Evolutionary conservation across 176 grass and related monocot species (phyloP).

Genomic region (Tillandsia fasciculata): DNA sequence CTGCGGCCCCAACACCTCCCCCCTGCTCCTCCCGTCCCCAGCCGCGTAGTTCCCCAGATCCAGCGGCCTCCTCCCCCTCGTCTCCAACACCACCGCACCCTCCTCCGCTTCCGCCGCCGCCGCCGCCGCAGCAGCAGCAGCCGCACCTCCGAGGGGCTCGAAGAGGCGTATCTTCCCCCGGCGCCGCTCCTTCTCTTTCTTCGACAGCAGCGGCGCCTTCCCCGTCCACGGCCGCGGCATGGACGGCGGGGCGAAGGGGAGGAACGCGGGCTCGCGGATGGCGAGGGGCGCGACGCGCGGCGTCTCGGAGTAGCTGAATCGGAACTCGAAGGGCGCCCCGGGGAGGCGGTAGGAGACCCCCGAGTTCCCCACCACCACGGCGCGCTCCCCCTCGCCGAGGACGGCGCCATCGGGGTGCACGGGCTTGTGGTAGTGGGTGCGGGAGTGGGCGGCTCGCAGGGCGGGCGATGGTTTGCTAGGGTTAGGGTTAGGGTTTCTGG

Average conservation of each 20-base stretch:
- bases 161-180: constrained; percentile 58
- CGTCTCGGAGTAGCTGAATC: constrained; percentile 90
- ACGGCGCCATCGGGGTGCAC: constrained; percentile 35
- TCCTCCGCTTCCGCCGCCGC: constrained; percentile 13
- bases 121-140: constrained; percentile 3
- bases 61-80: constrained; percentile 41
- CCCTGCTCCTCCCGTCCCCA: constrained; percentile 49
- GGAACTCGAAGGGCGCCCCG: constrained; percentile 82
- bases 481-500: background rate
- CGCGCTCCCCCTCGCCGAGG: constrained; percentile 48
- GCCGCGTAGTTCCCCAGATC: constrained; percentile 45
- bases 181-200: constrained; percentile 85
- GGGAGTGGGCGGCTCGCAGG: constrained; percentile 48
- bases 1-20: constrained; percentile 70
- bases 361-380: constrained; percentile 56
- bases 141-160: constrained; percentile 54
- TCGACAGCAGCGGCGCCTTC: constrained; percentile 78
- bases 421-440: constrained; percentile 75
- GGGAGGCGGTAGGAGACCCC: constrained; percentile 77
- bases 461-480: constrained; percentile 18
- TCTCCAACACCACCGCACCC: constrained; percentile 58
- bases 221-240: constrained; percentile 98
- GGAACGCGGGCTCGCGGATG: constrained; percentile 93
- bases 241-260: constrained; percentile 84
- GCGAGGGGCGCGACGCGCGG: constrained; percentile 72